Base-by-base conservation (phyloP, 2,329 filamentous ascomycete species). In the Parafenestella ontariensis region DNA sequence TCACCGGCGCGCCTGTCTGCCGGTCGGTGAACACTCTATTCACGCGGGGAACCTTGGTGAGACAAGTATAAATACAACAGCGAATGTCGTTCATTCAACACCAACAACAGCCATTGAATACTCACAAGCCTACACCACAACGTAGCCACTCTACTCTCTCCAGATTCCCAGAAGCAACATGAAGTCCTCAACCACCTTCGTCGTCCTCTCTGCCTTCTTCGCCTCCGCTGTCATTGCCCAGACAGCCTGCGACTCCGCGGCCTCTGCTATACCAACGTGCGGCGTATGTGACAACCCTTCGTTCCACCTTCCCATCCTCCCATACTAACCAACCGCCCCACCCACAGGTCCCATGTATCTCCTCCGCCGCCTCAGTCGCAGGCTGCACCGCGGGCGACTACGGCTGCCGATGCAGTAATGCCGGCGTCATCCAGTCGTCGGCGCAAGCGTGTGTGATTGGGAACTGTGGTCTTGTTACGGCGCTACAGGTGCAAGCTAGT, bases 111-210 rank as follows among this genome's bases (percentile, higher is more conserved):
- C 18, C 7, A 26, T 28, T 24, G 5, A 42, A 8, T n/a, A 29
- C 10, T 42, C 17, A 4, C 20, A 26, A 24, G 10, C 40, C 18
- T 10, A 5, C 40, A 26, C 15, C 40, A 20, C 94, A 99, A 21
- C 31, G 17, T n/a, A 13, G 8, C 31, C 24, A 24, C 7, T n/a
- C 13, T 24, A 15, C 21, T 24, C 11, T 20, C 66, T 88, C 91
- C 78, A 98, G 95, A 78, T 97, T 11, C 97, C 90, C n/a, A n/a
- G n/a, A 73, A 99, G 95, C 6, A 85, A 83, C 80, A 99, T 96
- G 80, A 98, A 99, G 77, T 91, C 91, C 73, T 92, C 88, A 66
- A 43, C 41, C 13, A 40, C 51, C 43, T 5, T 59, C 41, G 28
- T 48, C 24, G 31, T 46, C 26, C 11, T 62, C 42, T 8, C 46